phyloP scores from a whole-genome alignment of 345 rosid species.

The Abelmoschus esculentus region DNA sequence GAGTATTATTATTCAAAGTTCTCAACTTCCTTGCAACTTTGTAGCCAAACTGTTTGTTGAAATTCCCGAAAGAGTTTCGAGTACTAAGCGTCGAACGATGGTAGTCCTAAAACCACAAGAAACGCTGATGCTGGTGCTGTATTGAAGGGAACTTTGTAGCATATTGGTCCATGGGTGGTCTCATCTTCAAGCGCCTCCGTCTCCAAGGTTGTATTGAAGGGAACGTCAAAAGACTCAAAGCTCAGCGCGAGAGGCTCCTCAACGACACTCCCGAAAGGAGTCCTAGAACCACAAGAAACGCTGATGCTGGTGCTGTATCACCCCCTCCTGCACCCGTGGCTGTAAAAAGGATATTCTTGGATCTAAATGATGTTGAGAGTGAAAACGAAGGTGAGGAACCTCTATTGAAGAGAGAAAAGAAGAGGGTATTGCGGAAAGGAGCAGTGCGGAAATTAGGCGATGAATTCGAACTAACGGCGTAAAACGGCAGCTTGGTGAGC shows the following conservation, averaged over 20 bases:
- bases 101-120: background rate
- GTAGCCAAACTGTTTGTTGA: no score
- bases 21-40: no score
- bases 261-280: background rate
- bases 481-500: slow-evolving; percentile 6
- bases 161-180: background rate
- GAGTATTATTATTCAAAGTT: no score
- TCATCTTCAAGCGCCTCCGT: background rate
- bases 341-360: slow-evolving; percentile 42
- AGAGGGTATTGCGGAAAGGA: slow-evolving; percentile 18
- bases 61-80: no score
- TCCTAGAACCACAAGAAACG: slow-evolving; percentile 6
- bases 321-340: slow-evolving; percentile 68
- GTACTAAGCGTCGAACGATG: no score
- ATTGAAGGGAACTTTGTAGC: no score
- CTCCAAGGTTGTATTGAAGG: background rate
- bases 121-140: slow-evolving; percentile 19
- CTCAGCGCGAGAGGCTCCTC: background rate
- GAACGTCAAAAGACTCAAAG: background rate
- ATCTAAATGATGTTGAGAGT: slow-evolving; percentile 29
- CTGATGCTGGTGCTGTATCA: slow-evolving; percentile 25
- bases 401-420: background rate
- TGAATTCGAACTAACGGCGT: slow-evolving; percentile 69
- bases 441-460: slow-evolving; percentile 50
- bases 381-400: slow-evolving; percentile 14